Evolutionary conservation across 805 yeast genomes (phyloP).

Genomic region (Yarrowia sp.): DNA sequence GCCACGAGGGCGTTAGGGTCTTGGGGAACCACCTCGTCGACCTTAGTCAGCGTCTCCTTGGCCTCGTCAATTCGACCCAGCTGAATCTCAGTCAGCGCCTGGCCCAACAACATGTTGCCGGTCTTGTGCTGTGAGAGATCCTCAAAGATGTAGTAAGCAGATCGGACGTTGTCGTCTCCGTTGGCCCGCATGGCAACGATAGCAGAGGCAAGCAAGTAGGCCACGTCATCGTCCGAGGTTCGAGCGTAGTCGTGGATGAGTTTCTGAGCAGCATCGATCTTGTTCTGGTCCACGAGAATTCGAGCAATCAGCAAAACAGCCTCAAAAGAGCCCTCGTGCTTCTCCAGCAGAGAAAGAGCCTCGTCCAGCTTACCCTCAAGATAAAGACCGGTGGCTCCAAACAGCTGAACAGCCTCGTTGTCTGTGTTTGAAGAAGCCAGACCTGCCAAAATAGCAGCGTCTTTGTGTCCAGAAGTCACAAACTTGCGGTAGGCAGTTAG

Average conservation of each 20-base stretch:
- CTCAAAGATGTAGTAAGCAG: conserved; percentile 51
- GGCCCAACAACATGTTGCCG: conserved; percentile 54
- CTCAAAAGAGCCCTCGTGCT: conserved; percentile 42
- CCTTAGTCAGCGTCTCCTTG: conserved; percentile 47
- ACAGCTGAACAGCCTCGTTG: conserved; percentile 39
- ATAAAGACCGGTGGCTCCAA: conserved; percentile 45
- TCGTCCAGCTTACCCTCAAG: conserved; percentile 43
- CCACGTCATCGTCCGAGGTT: conserved; percentile 21
- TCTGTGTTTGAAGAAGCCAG: conserved; percentile 28
- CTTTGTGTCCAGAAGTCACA: conserved; percentile 31
- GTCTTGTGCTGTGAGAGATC: conserved; percentile 63
- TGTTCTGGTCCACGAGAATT: conserved; percentile 42
- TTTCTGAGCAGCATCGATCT: conserved; percentile 46
- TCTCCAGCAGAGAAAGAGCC: conserved; percentile 43
- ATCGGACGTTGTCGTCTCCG: conserved; percentile 40
- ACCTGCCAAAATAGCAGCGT: conserved; percentile 28
- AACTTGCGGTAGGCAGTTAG: conserved; percentile 34
- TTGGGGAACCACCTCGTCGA: conserved; percentile 43
- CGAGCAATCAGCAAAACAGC: conserved; percentile 40
- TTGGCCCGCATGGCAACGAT: conserved; percentile 32
- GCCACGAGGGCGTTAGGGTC: conserved; percentile 51
- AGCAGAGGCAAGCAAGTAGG: conserved; percentile 7
- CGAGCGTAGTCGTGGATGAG: conserved; percentile 39
- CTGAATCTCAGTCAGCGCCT: conserved; percentile 73
- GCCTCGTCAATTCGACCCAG: conserved; percentile 82